These are phyloP conservation scores for Fusarium nurragi DNA, from an alignment of 2,329 filamentous ascomycete genomes.

Conservation along the genomic window DNA sequence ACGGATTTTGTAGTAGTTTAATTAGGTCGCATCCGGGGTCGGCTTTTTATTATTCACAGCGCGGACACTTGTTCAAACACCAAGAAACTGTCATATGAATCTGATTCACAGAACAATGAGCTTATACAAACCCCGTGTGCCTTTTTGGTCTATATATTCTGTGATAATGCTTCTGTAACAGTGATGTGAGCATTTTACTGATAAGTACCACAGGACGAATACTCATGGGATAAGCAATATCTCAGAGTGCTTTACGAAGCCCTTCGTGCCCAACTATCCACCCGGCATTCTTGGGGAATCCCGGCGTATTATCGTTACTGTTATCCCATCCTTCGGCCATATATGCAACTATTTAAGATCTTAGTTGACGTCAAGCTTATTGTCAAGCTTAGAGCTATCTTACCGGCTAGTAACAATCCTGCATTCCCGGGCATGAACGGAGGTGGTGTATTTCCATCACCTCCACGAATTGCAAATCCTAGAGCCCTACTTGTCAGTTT, in stretches of 20 bases:
- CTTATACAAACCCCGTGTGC: too few relatives aligned
- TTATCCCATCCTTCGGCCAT: constrained; percentile 47
- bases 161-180: too few relatives aligned
- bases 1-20: too few relatives aligned
- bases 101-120: too few relatives aligned
- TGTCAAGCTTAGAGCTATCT: neutral
- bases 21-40: too few relatives aligned
- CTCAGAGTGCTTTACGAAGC: constrained; percentile 47
- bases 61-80: too few relatives aligned
- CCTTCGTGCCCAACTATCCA: constrained; percentile 51
- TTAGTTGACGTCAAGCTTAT: fast-evolving
- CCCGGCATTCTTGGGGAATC: constrained; percentile 49
- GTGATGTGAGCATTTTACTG: too few relatives aligned
- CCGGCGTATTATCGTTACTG: constrained; percentile 44
- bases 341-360: constrained; percentile 45
- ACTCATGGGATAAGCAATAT: too few relatives aligned
- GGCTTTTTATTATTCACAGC: too few relatives aligned
- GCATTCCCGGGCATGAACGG: constrained; percentile 53
- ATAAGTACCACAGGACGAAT: too few relatives aligned
- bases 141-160: neutral
- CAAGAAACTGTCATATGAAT: too few relatives aligned
- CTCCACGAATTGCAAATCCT: constrained; percentile 46
- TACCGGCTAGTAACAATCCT: constrained; percentile 48
- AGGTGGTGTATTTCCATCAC: constrained; percentile 44
- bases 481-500: neutral